phyloP scores from a whole-genome alignment of 1,139 yeast species.

The Candida tropicalis region DNA sequence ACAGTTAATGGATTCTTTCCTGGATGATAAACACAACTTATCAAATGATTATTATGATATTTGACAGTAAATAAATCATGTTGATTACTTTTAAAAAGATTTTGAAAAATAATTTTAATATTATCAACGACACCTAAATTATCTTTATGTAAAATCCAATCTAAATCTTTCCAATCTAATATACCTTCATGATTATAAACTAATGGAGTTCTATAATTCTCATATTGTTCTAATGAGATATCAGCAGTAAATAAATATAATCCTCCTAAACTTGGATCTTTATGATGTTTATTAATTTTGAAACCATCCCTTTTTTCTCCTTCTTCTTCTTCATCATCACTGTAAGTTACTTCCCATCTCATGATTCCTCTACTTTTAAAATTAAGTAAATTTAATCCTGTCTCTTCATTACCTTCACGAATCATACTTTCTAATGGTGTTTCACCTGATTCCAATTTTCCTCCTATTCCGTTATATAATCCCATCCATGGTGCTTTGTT shows the following conservation, averaged over 20 bases:
- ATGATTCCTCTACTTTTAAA: conserved; percentile 39
- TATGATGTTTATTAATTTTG: neutral
- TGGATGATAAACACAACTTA: conserved; percentile 21
- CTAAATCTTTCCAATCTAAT: conserved; percentile 45
- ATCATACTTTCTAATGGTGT: conserved; percentile 42
- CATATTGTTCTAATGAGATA: conserved; percentile 28
- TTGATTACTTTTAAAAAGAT: conserved; percentile 27
- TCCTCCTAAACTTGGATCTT: conserved; percentile 34
- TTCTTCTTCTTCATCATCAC: conserved; percentile 11
- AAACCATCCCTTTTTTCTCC: too few species aligned
- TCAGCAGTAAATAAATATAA: conserved; percentile 46
- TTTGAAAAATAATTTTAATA: conserved; percentile 30
- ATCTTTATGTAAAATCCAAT: conserved; percentile 41
- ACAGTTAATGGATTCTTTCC: conserved; percentile 8
- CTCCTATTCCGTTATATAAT: conserved; percentile 57
- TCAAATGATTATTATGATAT: conserved; percentile 22
- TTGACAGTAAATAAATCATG: conserved; percentile 25
- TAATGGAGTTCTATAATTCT: conserved; percentile 28
- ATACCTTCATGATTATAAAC: conserved; percentile 42
- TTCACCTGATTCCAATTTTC: conserved; percentile 43
- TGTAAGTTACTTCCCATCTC: conserved; percentile 33
- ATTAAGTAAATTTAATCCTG: conserved; percentile 36
- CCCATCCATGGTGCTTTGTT: conserved; percentile 56
- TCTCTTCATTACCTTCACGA: conserved; percentile 49
- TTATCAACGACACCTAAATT: conserved; percentile 50